Conservation (phyloP, 129 eudicot genomes). For the Logfia minima region DNA sequence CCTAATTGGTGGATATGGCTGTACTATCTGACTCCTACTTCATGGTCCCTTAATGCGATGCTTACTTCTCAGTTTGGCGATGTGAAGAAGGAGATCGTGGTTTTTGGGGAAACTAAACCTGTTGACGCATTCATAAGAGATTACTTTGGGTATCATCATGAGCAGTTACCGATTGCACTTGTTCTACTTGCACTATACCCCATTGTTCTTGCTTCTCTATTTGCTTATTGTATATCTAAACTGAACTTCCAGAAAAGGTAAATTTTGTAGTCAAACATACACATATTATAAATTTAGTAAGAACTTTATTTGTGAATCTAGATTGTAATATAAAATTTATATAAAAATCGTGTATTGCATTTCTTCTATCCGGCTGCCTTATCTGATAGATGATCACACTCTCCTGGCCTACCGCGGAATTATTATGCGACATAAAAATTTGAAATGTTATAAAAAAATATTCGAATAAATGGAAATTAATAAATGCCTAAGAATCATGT, state of each 20-base stretch:
- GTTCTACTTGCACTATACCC: conserved; percentile 44
- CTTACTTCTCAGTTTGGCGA: conserved; percentile 81
- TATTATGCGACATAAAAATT: no score
- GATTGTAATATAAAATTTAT: background rate
- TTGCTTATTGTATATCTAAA: conserved; percentile 48
- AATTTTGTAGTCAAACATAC: conserved; percentile 4
- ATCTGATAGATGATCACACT: no score
- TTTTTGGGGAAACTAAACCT: conserved; percentile 49
- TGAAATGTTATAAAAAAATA: no score
- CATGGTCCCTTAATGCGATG: conserved; percentile 65
- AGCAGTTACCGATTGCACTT: conserved; percentile 42
- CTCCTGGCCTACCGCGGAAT: no score
- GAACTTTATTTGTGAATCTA: background rate
- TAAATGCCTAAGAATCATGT: no score
- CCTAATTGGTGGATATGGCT: conserved; percentile 86
- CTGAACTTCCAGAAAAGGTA: conserved; percentile 65
- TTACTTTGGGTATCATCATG: conserved; percentile 60
- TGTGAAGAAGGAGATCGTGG: conserved; percentile 35
- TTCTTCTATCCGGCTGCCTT: no score
- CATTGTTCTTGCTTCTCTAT: conserved; percentile 51
- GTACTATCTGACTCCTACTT: conserved; percentile 59
- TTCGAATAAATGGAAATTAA: no score
- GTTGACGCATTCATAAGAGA: conserved; percentile 48
- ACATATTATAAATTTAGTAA: background rate
- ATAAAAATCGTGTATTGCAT: no score